Evolutionary conservation across 768 basidiomycete species (phyloP).

Genomic region (Coprinellus aureogranulatus): DNA sequence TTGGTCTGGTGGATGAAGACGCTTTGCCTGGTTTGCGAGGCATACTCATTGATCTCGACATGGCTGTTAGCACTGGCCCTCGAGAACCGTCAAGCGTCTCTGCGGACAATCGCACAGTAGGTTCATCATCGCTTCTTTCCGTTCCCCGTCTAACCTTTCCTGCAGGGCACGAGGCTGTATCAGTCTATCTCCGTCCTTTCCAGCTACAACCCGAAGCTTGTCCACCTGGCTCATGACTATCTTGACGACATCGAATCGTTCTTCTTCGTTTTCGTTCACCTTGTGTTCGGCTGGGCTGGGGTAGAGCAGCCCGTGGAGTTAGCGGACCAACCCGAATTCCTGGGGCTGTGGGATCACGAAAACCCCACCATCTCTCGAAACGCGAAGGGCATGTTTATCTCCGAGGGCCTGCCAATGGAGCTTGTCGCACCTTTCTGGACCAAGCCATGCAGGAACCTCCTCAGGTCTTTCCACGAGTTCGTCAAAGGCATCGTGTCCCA

Average conservation of each 20-base stretch:
- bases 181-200: not conserved
- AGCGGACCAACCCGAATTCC: not conserved
- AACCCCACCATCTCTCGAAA: not conserved
- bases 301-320: not conserved
- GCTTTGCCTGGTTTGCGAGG: conserved; percentile 4
- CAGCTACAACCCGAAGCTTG: not conserved
- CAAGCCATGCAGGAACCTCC: not conserved
- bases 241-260: conserved; percentile 8
- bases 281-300: not conserved
- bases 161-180: conserved; percentile 6
- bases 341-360: not conserved
- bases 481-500: not conserved
- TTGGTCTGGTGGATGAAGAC: not conserved
- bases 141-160: not conserved
- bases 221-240: not conserved
- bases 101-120: not conserved
- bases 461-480: not conserved
- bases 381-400: not conserved
- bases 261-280: not conserved
- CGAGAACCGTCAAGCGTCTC: not conserved
- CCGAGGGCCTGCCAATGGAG: not conserved
- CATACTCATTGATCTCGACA: conserved; percentile 13
- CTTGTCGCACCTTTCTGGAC: not conserved
- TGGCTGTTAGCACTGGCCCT: not conserved
- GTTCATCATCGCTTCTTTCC: no score